A percentile compares a stretch with the other conserved stretches of the same genome.
Evolutionary conservation across 306 rosid genomes (phyloP).

Genomic region (Ziziphus jujuba): DNA sequence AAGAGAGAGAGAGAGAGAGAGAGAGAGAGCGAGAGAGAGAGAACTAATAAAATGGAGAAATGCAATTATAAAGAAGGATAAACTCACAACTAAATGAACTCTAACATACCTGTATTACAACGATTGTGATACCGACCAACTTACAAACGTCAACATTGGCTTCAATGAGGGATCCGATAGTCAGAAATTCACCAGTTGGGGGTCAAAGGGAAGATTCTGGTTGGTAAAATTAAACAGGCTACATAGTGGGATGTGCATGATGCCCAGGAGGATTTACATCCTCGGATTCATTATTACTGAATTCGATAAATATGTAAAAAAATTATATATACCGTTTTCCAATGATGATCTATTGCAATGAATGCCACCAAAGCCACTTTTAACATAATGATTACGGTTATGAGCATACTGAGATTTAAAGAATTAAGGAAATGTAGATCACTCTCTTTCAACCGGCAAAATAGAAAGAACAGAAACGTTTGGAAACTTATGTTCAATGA

Average conservation of each 20-base stretch:
- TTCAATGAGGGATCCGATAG: conserved; percentile 60
- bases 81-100: too few relatives aligned
- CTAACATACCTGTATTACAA: conserved; percentile 68
- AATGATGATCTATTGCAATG: conserved; percentile 67
- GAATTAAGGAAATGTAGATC: conserved; percentile 45
- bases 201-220: conserved; percentile 85
- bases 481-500: background rate
- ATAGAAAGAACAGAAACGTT: background rate
- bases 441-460: background rate
- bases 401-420: conserved; percentile 57
- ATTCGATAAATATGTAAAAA: background rate
- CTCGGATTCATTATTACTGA: conserved; percentile 1
- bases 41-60: background rate
- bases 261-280: conserved; percentile 15
- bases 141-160: conserved; percentile 65
- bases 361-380: conserved; percentile 81
- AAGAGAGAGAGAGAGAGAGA: background rate
- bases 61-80: conserved; percentile 17
- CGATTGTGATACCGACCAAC: conserved; percentile 74
- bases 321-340: conserved; percentile 85
- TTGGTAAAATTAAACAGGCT: conserved; percentile 26
- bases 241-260: conserved; percentile 14
- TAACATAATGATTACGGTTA: conserved; percentile 44
- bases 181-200: conserved; percentile 78
- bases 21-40: too few relatives aligned